Conservation (phyloP, 1,139 yeast genomes). For the Zygosaccharomyces pseudobailii region DNA sequence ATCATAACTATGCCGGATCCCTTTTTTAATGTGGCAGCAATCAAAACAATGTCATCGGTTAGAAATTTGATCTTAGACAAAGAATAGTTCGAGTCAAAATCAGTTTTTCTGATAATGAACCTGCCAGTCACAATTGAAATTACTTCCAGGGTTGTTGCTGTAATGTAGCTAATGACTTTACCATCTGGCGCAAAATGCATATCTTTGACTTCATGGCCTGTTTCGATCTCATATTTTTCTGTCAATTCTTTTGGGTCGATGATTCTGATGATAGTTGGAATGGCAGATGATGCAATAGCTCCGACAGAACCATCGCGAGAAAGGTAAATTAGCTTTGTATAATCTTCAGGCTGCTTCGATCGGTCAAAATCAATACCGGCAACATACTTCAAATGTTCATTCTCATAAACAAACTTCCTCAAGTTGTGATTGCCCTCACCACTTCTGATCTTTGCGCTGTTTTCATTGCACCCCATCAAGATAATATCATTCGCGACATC, state of each 20-base stretch:
- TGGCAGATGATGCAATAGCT: slow-evolving; percentile 55
- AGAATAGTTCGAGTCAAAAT: slow-evolving; percentile 34
- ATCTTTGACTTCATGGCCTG: slow-evolving; percentile 50
- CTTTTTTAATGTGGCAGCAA: slow-evolving; percentile 51
- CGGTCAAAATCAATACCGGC: slow-evolving; percentile 46
- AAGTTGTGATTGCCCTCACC: slow-evolving; percentile 65
- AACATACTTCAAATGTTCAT: slow-evolving; percentile 58
- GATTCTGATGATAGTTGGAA: slow-evolving; percentile 54
- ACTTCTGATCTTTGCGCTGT: slow-evolving; percentile 48
- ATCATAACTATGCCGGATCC: slow-evolving; percentile 41
- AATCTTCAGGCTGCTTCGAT: slow-evolving; percentile 44
- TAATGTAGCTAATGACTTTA: slow-evolving; percentile 52
- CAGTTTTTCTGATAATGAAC: slow-evolving; percentile 36
- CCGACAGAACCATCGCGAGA: slow-evolving; percentile 54
- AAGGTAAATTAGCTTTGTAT: slow-evolving; percentile 54
- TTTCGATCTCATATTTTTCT: slow-evolving; percentile 48
- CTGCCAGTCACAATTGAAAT: slow-evolving; percentile 41
- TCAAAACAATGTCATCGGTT: slow-evolving; percentile 45
- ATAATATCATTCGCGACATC: slow-evolving; percentile 52
- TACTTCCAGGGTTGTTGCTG: slow-evolving; percentile 50
- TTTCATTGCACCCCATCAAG: slow-evolving; percentile 72
- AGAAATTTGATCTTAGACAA: slow-evolving; percentile 61
- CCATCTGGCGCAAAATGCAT: slow-evolving; percentile 47
- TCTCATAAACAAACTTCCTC: slow-evolving; percentile 56
- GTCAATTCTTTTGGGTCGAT: slow-evolving; percentile 55